Conservation (phyloP, 306 rosid species). For the Adenanthera pavonina region DNA sequence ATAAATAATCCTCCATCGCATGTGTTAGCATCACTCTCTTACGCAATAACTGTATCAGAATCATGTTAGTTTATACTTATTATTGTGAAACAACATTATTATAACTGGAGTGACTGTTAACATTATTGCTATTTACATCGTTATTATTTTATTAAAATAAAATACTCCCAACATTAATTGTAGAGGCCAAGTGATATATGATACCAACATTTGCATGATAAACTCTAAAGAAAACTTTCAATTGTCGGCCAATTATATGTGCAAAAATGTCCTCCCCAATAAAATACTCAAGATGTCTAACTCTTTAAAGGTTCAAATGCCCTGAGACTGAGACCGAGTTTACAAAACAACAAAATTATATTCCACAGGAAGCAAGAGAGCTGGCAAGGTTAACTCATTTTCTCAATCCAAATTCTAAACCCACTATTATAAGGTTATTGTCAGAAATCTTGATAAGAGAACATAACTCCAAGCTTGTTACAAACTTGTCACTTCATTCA, state of each 20-base stretch:
- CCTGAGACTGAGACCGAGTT: neutral
- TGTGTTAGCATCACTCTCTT: neutral
- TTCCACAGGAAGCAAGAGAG: neutral
- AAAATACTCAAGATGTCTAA: neutral
- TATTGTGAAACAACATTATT: neutral
- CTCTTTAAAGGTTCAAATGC: neutral
- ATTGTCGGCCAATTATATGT: neutral
- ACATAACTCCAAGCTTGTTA: constrained; percentile 15
- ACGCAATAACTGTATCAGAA: neutral
- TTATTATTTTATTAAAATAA: neutral
- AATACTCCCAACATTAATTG: neutral
- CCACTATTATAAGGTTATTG: neutral
- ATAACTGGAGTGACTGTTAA: neutral
- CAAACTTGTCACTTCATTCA: neutral
- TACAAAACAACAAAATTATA: neutral
- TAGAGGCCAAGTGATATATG: neutral
- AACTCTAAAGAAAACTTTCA: neutral
- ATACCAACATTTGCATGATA: neutral
- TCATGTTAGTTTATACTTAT: neutral
- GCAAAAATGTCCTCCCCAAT: neutral
- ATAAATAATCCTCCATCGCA: neutral
- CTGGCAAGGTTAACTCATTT: neutral
- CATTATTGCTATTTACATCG: neutral
- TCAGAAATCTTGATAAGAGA: constrained; percentile 2
- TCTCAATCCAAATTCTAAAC: neutral